phyloP scores from a whole-genome alignment of 306 rosid species.

The apple (Malus domestica) region DNA sequence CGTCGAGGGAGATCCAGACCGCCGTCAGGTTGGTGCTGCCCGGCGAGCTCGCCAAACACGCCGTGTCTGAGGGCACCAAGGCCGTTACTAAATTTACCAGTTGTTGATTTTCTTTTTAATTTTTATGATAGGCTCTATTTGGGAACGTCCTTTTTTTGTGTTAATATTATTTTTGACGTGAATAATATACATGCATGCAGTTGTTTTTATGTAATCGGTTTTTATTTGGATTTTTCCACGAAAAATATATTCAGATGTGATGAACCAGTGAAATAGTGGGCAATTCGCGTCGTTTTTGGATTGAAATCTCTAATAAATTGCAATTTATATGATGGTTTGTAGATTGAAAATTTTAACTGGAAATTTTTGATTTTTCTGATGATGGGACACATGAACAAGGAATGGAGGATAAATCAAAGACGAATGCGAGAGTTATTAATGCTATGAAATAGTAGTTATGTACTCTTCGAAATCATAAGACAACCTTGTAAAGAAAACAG shows the following conservation, averaged over 20 bases:
- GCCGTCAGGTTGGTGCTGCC: slow-evolving; percentile 69
- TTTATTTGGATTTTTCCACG: too few relatives aligned
- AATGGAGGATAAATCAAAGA: too few relatives aligned
- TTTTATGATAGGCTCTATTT: too few relatives aligned
- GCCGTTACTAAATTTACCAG: slow-evolving; percentile 75
- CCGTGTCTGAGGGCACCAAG: slow-evolving; percentile 75
- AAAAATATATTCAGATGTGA: neutral
- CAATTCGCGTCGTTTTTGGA: neutral
- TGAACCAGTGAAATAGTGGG: neutral
- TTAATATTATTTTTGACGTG: neutral
- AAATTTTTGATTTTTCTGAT: too few relatives aligned
- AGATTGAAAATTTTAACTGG: too few relatives aligned
- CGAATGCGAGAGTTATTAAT: too few relatives aligned
- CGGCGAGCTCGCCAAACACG: slow-evolving; percentile 74
- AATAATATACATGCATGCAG: neutral
- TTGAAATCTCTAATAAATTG: neutral
- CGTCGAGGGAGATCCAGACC: slow-evolving; percentile 68
- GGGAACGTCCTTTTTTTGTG: too few relatives aligned
- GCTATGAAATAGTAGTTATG: too few relatives aligned
- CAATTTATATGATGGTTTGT: neutral
- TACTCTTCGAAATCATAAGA: too few relatives aligned
- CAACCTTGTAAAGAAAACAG: too few relatives aligned
- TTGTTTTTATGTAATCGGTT: neutral
- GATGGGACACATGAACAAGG: too few relatives aligned
- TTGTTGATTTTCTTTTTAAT: slow-evolving; percentile 19